Base-by-base conservation (phyloP, 2,329 filamentous ascomycete genomes). In the Fusarium nurragi region DNA sequence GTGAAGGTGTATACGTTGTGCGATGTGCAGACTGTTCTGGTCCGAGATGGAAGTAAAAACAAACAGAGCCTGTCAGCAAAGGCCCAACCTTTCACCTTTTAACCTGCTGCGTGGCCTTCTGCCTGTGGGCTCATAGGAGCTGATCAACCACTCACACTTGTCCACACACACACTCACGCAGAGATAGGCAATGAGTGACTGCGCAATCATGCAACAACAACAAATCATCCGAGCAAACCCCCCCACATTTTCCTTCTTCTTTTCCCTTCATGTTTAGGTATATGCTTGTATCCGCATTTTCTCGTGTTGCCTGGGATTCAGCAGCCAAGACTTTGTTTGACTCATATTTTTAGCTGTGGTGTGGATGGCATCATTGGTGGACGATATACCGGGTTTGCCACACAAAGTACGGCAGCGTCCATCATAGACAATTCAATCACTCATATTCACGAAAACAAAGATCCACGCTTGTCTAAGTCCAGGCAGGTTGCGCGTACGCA, bases 371-470 rank as follows among this genome's bases (percentile, higher is more conserved):
- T 49, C 23, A 23, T 40, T 45, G 5, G 30, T 23, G 18, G n/a
- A 9, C 21, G 18, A 32, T 28, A 30, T 36, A 48, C n/a, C 9
- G 9, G 21, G 9, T 16, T 28, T 23, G 57, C 46, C 41, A 41
- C 57, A 62, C 57, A 40, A 21, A 8, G 25, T 21, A 21, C 23
- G 39, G 19, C 22, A 43, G 25, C 23, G 44, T 45, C 21, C 45
- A 21, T 16, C 11, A 21, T 23, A 40, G 25, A 34, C 10, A 34
- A n/a, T 53, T 25, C 22, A 36, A 46, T 12, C 13, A 41, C 54
- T 37, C 43, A 48, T 39, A 12, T 48, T 46, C 45, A 37, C 52
- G 45, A 63, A 58, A 63, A 58, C 52, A 51, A 34, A 30, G 25
- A 28, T 23, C 40, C 22, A 21, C 18, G 36, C 47, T 32, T 36